Conservation (phyloP, 805 yeast species). For the Nakazawaea ernobii region DNA sequence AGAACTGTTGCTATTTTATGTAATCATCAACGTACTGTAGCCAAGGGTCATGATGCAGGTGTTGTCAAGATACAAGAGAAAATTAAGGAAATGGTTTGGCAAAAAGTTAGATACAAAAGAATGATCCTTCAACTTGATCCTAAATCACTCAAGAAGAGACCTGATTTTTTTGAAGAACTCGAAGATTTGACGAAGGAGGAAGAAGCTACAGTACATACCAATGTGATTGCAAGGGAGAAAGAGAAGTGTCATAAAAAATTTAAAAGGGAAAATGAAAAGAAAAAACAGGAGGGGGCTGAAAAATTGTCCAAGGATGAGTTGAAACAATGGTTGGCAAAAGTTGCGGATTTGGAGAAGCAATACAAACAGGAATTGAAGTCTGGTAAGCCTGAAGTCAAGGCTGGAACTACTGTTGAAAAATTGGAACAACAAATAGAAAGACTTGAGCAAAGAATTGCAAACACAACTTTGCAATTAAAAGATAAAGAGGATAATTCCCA, state of each 20-base stretch:
- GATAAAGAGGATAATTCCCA: conserved; percentile 93
- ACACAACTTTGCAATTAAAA: conserved; percentile 67
- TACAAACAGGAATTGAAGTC: conserved; percentile 53
- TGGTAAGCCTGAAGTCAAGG: conserved; percentile 53
- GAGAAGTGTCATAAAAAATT: conserved; percentile 63
- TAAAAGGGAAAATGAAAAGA: conserved; percentile 72
- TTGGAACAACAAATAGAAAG: conserved; percentile 65
- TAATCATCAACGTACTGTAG: conserved; percentile 93
- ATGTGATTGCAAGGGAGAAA: conserved; percentile 57
- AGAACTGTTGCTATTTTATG: conserved; percentile 92
- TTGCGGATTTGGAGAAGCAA: conserved; percentile 43
- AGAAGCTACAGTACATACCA: conserved; percentile 49
- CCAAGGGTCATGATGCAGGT: conserved; percentile 76
- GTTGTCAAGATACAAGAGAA: conserved; percentile 75
- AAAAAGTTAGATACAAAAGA: conserved; percentile 64
- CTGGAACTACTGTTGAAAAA: conserved; percentile 55
- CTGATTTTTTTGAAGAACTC: conserved; percentile 60
- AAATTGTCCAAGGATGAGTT: conserved; percentile 49
- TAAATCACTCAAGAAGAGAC: conserved; percentile 38
- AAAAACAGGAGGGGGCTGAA: conserved; percentile 50
- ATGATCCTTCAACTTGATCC: conserved; percentile 67
- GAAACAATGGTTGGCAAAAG: conserved; percentile 50
- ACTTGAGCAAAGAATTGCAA: conserved; percentile 63
- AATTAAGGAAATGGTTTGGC: conserved; percentile 81
- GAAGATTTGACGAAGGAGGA: conserved; percentile 64